Percentiles rank a stretch among this genome's conserved stretches.
Evolutionary conservation across 306 rosid species (phyloP).

Genomic region (Rubus parviflorus): DNA sequence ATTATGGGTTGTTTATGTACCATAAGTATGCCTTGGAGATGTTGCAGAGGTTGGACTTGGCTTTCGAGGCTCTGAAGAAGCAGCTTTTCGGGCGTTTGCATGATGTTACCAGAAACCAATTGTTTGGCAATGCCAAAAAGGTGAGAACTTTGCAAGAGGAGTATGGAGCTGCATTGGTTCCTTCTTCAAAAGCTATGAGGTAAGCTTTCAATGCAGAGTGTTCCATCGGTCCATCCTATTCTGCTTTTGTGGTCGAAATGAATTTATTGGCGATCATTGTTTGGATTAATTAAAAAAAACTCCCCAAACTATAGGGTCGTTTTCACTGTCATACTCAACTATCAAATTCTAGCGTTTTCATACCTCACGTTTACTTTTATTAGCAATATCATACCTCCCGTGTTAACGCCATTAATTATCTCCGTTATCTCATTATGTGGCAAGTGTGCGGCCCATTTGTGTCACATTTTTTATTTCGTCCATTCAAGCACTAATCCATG

Average conservation of each 20-base stretch:
- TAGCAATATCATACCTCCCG: no score
- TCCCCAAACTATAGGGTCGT: no score
- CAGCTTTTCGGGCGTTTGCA: conserved; percentile 60
- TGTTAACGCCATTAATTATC: no score
- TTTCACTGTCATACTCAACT: no score
- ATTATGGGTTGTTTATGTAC: conserved; percentile 73
- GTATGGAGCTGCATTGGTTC: conserved; percentile 34
- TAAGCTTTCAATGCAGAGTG: conserved; percentile 7
- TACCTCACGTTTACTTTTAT: no score
- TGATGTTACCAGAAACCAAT: conserved; percentile 54
- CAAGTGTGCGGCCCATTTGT: no score
- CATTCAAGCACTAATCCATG: no score
- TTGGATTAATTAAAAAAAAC: no score
- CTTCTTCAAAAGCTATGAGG: conserved; percentile 40
- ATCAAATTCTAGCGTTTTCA: no score
- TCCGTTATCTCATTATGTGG: no score
- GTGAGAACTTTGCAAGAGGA: conserved; percentile 18
- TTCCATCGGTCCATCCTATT: not conserved
- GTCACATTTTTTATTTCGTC: no score
- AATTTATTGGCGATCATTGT: not conserved
- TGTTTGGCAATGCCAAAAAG: conserved; percentile 49
- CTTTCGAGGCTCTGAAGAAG: conserved; percentile 67
- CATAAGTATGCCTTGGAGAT: conserved; percentile 63
- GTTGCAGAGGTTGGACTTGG: conserved; percentile 70
- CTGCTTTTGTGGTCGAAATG: not conserved